A percentile compares a stretch with the other conserved stretches of the same genome.
Conservation (phyloP, 2,329 filamentous ascomycete genomes). For the Pezicula radicicola region DNA sequence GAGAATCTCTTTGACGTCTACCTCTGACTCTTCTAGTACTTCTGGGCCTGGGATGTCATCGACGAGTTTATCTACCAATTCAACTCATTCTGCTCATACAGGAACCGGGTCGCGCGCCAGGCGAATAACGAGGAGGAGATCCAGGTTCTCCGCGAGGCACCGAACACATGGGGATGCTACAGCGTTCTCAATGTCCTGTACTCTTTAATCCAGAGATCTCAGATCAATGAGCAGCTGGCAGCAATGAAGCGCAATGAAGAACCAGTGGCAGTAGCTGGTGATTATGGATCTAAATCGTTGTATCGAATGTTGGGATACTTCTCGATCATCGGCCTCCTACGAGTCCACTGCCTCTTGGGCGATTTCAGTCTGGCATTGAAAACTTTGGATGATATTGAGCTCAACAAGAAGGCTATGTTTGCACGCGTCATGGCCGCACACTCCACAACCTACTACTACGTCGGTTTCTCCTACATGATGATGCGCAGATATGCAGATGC, state of each 20-base stretch:
- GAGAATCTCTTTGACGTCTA: not conserved
- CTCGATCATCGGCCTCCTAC: slow-evolving; percentile 94
- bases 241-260: slow-evolving; percentile 96
- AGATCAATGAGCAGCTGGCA: slow-evolving; percentile 95
- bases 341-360: slow-evolving; percentile 93
- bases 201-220: slow-evolving; percentile 96
- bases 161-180: slow-evolving; percentile 99
- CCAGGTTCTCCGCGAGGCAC: slow-evolving; percentile 87
- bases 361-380: slow-evolving; percentile 98
- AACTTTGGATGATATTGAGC: slow-evolving; percentile 98
- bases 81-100: slow-evolving; percentile 98
- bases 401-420: slow-evolving; percentile 99
- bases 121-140: slow-evolving; percentile 89
- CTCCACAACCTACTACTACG: slow-evolving; percentile 99
- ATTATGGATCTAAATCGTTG: slow-evolving; percentile 90
- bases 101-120: slow-evolving; percentile 83
- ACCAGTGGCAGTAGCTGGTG: slow-evolving; percentile 80
- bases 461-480: slow-evolving; percentile 99
- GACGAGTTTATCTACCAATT: slow-evolving; percentile 99
- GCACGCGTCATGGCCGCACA: slow-evolving; percentile 98
- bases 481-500: slow-evolving; percentile 99
- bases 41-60: slow-evolving; percentile 99
- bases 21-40: slow-evolving; percentile 62
- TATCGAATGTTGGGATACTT: slow-evolving; percentile 99
- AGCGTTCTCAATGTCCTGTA: slow-evolving; percentile 98